phyloP scores from a whole-genome alignment of 106 monocot genomes.

The Dendrobium nobile region DNA sequence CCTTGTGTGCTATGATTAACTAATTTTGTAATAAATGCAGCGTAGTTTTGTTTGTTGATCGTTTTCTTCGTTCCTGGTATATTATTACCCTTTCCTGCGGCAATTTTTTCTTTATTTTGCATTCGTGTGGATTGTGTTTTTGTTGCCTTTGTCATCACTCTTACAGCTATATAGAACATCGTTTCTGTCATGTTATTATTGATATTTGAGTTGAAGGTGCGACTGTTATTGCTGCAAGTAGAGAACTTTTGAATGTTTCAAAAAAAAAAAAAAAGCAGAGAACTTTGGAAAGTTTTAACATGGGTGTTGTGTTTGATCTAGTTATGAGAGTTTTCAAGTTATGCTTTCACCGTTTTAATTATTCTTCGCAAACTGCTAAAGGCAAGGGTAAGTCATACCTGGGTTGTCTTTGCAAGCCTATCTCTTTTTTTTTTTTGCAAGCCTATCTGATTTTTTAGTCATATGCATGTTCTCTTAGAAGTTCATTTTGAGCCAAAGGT shows the following conservation, averaged over 20 bases:
- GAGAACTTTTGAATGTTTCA: background rate
- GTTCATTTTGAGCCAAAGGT: too few relatives aligned
- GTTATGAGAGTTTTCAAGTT: background rate
- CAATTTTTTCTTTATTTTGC: background rate
- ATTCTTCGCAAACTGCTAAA: background rate
- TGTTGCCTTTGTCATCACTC: background rate
- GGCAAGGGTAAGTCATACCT: background rate
- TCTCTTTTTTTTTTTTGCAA: background rate
- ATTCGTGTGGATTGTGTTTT: background rate
- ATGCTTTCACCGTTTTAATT: background rate
- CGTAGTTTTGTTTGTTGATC: background rate
- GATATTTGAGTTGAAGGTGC: background rate
- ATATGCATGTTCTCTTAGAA: background rate
- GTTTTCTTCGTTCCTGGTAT: background rate
- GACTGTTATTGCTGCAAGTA: background rate
- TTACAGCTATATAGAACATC: background rate
- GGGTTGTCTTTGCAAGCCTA: background rate
- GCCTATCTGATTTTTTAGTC: background rate
- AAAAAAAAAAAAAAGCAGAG: too few relatives aligned
- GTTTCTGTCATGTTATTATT: background rate
- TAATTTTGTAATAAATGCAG: background rate
- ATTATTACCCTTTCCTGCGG: background rate
- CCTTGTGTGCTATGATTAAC: background rate
- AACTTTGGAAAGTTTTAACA: background rate
- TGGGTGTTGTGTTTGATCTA: background rate